Evolutionary conservation across 2,329 filamentous ascomycete genomes (phyloP), one percentile per base, ranked within the genome.

Genomic region (Cryphonectria carpinicola): DNA sequence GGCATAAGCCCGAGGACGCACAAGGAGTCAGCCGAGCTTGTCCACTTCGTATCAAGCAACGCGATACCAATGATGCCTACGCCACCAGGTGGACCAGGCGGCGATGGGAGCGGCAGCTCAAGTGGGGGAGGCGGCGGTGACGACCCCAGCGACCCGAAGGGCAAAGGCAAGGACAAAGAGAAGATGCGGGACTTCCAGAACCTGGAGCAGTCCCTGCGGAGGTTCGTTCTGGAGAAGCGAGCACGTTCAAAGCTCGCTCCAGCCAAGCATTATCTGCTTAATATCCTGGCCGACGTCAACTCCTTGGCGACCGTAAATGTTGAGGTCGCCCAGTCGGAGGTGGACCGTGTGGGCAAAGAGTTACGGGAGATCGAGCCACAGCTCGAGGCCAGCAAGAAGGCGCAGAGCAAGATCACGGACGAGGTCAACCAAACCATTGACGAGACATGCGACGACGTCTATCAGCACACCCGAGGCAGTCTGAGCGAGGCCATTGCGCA

Each of bases 31-130:
- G 88, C 90, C 1, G 96, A 99, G 78, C 85, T 99, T 10, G 96
- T 99, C 4, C 96, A 99, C 79, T 99, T 99, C 75, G 96, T 99
- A 3, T 98, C 96, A 1, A 98, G 95, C 78, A 97, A 98, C 79
- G 95, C 95, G 4, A 93, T 99, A 71, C 95, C 95, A 0, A 90
- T 93, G 68, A 87, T 86, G 0, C 87, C 89, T 13, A 81, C 87
- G 0, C 85, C 88, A 22, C 83, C 86, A 3, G 84, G 87, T 52
- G 85, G 84, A 54, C 86, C 85, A 46, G 85, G 84, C 11, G 86
- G 86, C 43, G 82, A 84, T 71, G 86, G 85, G 60, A 86, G 86
- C 56, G 86, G 86, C 52, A 84, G 84, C 73, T 81, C 82, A 25
- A 85, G 85, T 69, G 86, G 86, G 46, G 87, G 86, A 56, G 88